Percentiles rank a stretch among this genome's conserved stretches.
phyloP scores from a whole-genome alignment of 352 stramenopile species.

The Pythium chondricola region DNA sequence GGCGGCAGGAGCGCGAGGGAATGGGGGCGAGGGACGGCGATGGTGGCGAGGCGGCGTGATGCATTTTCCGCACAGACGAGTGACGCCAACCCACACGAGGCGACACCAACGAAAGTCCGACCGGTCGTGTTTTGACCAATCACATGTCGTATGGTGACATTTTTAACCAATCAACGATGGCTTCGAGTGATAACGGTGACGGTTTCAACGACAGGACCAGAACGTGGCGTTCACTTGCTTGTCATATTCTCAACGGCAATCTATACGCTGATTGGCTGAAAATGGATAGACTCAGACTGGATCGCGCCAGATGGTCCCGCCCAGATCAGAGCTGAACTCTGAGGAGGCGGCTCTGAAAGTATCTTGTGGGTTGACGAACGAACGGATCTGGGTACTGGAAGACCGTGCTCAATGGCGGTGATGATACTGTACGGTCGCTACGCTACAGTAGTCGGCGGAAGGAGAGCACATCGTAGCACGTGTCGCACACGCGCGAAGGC shows the following conservation, averaged over 20 bases:
- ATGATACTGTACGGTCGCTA: too few species aligned
- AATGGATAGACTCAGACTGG: too few species aligned
- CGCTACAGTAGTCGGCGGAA: slow-evolving; percentile 75
- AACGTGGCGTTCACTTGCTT: slow-evolving; percentile 7
- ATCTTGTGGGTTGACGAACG: too few species aligned
- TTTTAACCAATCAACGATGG: not conserved
- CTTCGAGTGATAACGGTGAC: not conserved
- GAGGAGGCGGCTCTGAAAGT: too few species aligned
- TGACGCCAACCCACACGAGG: not conserved
- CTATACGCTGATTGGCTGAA: slow-evolving; percentile 19
- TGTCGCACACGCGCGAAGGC: slow-evolving; percentile 71
- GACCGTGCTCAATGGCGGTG: too few species aligned
- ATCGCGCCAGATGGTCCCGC: too few species aligned
- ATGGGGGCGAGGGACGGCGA: slow-evolving; percentile 1
- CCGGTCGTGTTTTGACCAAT: not conserved
- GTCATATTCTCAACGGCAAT: slow-evolving; percentile 14
- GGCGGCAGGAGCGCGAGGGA: too few species aligned
- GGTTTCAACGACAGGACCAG: slow-evolving; percentile 14
- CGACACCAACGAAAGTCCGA: slow-evolving; percentile 17
- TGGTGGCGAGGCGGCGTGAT: not conserved
- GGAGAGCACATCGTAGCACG: slow-evolving; percentile 78
- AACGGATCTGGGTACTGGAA: too few species aligned
- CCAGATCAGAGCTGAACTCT: too few species aligned
- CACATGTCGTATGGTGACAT: not conserved
- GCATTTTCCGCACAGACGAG: slow-evolving; percentile 15